Base-by-base conservation (phyloP, 1,284 basidiomycete genomes). In the Cryptococcus sp. region DNA sequence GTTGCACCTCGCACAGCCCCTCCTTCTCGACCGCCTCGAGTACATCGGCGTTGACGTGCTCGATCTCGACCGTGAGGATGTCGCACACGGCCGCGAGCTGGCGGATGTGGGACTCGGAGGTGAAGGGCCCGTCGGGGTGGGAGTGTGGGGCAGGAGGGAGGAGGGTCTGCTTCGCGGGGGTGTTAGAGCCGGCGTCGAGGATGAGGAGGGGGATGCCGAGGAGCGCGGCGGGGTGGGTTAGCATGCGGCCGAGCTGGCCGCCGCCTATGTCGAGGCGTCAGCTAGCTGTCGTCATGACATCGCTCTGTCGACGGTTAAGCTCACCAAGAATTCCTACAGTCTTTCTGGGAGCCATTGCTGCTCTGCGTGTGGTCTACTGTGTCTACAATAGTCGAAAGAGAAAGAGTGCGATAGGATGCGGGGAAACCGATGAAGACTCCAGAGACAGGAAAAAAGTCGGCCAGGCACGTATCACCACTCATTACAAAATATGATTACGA, bases 181-280 rank as follows among this genome's bases (percentile, higher is more conserved):
- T 84, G 56, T 83, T 77, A 37, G 82, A 80, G 16, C 91, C 91
- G 13, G 85, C 83, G 73, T 98, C 95, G 48, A 99, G 86, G 64
- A 97, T 85, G 38, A 93, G 79, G n/a, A 95, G 81, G 46, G 88
- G 84, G 63, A 98, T 82, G 70, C 93, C 90, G 56, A 98, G 83
- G 38, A 93, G 82, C 11, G 92, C 87, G 1, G 95, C 95, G 0
- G 95, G 87, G 48, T 89, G 88, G 9, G 88, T 90, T 40, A 99
- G 84, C 95, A 99, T 98, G 43, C 96, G 91, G 46, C 96, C 96
- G 16, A 99, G 85, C 79, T 98, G 95, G 66, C 95, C 95, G 49
- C 95, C 96, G 66, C 95, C 95, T 92, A 64, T 39, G 11, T 12
- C 44, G 13, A n/a, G 24, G 20, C 23, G 28, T 49, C 45, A 49